phyloP scores from a whole-genome alignment of 2,329 filamentous ascomycete species.

The Calonectria honghensis region DNA sequence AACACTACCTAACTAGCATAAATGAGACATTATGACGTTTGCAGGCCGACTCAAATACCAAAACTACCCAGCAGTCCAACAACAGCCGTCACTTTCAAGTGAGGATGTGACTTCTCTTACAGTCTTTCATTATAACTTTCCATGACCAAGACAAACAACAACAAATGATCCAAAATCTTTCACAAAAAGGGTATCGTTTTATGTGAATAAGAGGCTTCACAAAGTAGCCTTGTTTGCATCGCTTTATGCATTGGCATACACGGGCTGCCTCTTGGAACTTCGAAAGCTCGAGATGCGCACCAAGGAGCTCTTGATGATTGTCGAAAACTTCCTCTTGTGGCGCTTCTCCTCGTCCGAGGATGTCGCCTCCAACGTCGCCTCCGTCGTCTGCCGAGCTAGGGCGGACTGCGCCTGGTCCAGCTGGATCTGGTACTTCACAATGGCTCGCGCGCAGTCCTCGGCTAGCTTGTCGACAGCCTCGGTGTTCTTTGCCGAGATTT shows the following conservation, averaged over 20 bases:
- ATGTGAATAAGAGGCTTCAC: neutral
- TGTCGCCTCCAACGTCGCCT: neutral
- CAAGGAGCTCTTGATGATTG: neutral
- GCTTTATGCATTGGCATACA: neutral
- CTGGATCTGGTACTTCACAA: conserved; percentile 7
- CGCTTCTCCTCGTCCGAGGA: conserved; percentile 5
- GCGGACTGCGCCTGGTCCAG: conserved; percentile 3
- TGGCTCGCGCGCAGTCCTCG: neutral
- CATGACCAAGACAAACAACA: neutral
- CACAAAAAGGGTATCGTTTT: neutral
- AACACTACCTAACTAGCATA: neutral
- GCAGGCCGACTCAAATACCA: neutral
- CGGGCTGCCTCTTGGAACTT: neutral
- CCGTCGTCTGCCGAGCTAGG: neutral
- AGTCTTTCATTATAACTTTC: neutral
- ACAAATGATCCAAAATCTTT: neutral
- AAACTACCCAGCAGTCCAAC: neutral
- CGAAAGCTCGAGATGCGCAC: neutral
- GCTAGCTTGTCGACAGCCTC: conserved; percentile 52
- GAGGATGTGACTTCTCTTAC: neutral
- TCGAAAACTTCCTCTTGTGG: neutral
- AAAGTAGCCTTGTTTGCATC: neutral
- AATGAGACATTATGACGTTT: neutral
- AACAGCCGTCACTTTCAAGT: neutral
- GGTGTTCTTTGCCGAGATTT: conserved; percentile 1